phyloP scores from a whole-genome alignment of 495 filamentous ascomycete genomes.

The Penicillium bialowiezense region DNA sequence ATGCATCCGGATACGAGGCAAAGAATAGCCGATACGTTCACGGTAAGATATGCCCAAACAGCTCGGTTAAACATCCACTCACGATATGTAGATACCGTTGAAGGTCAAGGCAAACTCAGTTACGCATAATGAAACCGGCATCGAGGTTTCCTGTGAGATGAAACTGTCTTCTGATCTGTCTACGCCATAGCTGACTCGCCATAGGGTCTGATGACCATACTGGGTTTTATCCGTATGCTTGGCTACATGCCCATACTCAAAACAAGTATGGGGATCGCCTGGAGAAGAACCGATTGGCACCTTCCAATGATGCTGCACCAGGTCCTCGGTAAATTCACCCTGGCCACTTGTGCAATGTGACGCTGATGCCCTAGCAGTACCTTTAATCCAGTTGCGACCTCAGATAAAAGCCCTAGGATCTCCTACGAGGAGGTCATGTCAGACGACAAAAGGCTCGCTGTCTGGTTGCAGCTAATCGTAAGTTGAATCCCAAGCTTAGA shows the following conservation, averaged over 20 bases:
- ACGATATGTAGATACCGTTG: constrained; percentile 44
- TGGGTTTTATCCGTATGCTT: constrained; percentile 56
- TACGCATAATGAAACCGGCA: neutral
- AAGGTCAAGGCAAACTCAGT: constrained; percentile 43
- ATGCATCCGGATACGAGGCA: constrained; percentile 77
- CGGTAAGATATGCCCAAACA: constrained; percentile 35
- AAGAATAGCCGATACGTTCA: constrained; percentile 68
- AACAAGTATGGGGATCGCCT: neutral
- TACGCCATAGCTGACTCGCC: constrained; percentile 14
- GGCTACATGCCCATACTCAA: constrained; percentile 26
- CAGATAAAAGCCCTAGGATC: constrained; percentile 49
- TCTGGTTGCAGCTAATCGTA: constrained; percentile 61
- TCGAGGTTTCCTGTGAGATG: constrained; percentile 31
- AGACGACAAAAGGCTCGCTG: constrained; percentile 45
- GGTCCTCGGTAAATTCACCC: neutral
- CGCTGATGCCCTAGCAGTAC: neutral
- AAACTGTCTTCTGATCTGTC: neutral
- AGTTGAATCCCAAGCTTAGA: constrained; percentile 20
- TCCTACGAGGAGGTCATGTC: constrained; percentile 60
- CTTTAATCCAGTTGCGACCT: constrained; percentile 27
- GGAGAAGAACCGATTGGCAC: neutral
- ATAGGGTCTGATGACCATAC: constrained; percentile 49
- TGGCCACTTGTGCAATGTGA: neutral
- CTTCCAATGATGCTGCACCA: neutral
- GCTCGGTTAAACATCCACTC: neutral